These are phyloP conservation scores for Ophiostoma populinum DNA, from an alignment of 2,329 filamentous ascomycete species.

Conservation along the genomic window DNA sequence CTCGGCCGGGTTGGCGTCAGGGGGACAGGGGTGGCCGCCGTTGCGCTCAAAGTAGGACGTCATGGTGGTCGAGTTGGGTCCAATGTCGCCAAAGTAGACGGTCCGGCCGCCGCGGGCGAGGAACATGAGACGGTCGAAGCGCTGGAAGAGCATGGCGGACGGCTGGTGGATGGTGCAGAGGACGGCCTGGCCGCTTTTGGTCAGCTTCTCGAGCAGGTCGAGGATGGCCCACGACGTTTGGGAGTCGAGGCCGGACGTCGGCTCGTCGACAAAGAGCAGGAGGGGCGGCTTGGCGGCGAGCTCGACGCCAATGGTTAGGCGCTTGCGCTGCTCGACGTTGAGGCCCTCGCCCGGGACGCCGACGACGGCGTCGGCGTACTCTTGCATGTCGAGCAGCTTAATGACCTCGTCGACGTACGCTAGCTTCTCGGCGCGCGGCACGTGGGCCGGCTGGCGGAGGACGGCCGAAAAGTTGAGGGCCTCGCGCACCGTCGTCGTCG, in stretches of 20 bases:
- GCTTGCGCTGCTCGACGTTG: conserved; percentile 53
- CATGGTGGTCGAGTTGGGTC: conserved; percentile 49
- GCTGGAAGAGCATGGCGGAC: conserved; percentile 88
- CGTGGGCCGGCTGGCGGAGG: conserved; percentile 63
- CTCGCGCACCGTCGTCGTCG: conserved; percentile 74
- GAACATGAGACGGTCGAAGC: conserved; percentile 69
- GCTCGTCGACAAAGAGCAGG: conserved; percentile 84
- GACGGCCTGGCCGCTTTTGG: conserved; percentile 77
- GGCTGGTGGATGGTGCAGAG: conserved; percentile 97
- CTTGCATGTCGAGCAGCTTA: conserved; percentile 74
- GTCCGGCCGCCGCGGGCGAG: conserved; percentile 60
- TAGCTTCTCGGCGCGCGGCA: conserved; percentile 60
- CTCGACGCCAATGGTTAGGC: conserved; percentile 68
- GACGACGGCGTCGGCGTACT: conserved; percentile 78
- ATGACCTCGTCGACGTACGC: conserved; percentile 86
- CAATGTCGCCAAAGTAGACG: conserved; percentile 62
- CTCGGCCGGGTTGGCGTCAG: conserved; percentile 62
- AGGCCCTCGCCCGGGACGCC: conserved; percentile 79
- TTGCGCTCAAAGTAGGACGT: conserved; percentile 63
- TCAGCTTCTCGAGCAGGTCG: conserved; percentile 74
- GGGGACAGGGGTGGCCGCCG: conserved; percentile 46
- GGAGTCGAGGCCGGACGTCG: conserved; percentile 82
- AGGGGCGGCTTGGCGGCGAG: conserved; percentile 81
- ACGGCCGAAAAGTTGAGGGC: conserved; percentile 74
- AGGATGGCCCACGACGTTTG: conserved; percentile 90